These are phyloP conservation scores for Fusarium sublunatum DNA, from an alignment of 2,329 filamentous ascomycete genomes.

Conservation along the genomic window DNA sequence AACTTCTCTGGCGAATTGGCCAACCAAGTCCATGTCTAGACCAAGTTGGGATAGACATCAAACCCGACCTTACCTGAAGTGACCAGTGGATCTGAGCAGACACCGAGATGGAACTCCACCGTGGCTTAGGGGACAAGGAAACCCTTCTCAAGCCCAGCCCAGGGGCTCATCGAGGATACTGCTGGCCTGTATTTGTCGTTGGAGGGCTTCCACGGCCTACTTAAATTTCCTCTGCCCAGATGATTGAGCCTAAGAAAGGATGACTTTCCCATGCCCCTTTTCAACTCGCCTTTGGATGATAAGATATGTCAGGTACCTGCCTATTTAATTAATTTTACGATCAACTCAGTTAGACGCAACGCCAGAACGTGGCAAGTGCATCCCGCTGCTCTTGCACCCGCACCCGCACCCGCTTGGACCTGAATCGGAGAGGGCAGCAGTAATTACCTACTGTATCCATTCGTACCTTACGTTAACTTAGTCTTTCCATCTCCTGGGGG, in stretches of 20 bases:
- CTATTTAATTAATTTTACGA: not conserved
- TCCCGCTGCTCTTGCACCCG: slow-evolving; percentile 26
- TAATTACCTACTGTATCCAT: slow-evolving; percentile 15
- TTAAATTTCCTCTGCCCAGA: slow-evolving; percentile 6
- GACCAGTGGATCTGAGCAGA: slow-evolving; percentile 30
- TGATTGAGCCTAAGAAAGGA: not conserved
- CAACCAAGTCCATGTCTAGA: slow-evolving; percentile 23
- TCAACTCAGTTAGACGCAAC: slow-evolving; percentile 13
- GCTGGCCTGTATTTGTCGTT: slow-evolving; percentile 4
- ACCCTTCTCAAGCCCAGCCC: slow-evolving; percentile 25
- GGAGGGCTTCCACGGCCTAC: not conserved
- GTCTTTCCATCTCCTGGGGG: slow-evolving; percentile 24
- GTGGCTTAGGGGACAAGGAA: slow-evolving; percentile 36
- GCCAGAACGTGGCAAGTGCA: slow-evolving; percentile 34
- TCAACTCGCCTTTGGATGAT: not conserved
- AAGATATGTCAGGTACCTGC: too few relatives aligned
- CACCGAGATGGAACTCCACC: slow-evolving; percentile 34
- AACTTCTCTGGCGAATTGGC: slow-evolving; percentile 38
- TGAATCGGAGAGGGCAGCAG: slow-evolving; percentile 43
- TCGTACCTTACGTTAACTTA: slow-evolving; percentile 12
- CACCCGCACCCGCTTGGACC: slow-evolving; percentile 32
- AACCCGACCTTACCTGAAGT: slow-evolving; percentile 33
- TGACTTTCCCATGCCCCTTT: slow-evolving; percentile 1
- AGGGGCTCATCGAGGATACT: slow-evolving; percentile 19
- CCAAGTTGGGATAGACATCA: slow-evolving; percentile 29